Conservation (phyloP, 805 yeast species). For the Yarrowia hollandica region DNA sequence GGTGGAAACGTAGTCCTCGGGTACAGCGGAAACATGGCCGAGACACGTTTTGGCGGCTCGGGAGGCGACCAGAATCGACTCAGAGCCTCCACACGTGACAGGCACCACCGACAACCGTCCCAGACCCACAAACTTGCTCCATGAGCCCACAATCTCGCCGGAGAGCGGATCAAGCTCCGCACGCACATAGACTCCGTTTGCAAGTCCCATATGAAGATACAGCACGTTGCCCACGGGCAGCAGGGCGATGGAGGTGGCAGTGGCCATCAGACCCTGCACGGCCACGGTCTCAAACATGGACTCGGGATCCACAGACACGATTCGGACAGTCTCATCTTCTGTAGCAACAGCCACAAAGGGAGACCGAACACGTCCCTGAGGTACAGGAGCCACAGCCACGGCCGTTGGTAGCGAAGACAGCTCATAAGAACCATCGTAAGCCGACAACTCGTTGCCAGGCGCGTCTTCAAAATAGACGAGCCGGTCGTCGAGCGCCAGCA, state of each 20-base stretch:
- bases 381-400: conserved; percentile 51
- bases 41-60: conserved; percentile 9
- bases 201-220: conserved; percentile 73
- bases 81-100: neutral
- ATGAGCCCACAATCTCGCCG: conserved; percentile 64
- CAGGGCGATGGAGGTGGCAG: neutral
- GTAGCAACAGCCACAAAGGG: conserved; percentile 69
- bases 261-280: conserved; percentile 64
- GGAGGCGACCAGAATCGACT: neutral
- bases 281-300: conserved; percentile 60
- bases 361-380: conserved; percentile 50
- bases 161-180: conserved; percentile 56
- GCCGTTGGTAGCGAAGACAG: conserved; percentile 48
- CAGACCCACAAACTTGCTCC: conserved; percentile 73
- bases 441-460: conserved; percentile 63
- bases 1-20: neutral
- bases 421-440: conserved; percentile 63
- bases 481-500: conserved; percentile 66
- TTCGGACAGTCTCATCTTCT: conserved; percentile 66
- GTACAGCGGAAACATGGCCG: neutral
- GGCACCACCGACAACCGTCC: conserved; percentile 55
- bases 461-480: conserved; percentile 81
- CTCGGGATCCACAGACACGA: conserved; percentile 61
- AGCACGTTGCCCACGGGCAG: conserved; percentile 44
- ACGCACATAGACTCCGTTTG: conserved; percentile 76